Conservation (phyloP, 768 basidiomycete species). For the Gelatoporia subvermispora region DNA sequence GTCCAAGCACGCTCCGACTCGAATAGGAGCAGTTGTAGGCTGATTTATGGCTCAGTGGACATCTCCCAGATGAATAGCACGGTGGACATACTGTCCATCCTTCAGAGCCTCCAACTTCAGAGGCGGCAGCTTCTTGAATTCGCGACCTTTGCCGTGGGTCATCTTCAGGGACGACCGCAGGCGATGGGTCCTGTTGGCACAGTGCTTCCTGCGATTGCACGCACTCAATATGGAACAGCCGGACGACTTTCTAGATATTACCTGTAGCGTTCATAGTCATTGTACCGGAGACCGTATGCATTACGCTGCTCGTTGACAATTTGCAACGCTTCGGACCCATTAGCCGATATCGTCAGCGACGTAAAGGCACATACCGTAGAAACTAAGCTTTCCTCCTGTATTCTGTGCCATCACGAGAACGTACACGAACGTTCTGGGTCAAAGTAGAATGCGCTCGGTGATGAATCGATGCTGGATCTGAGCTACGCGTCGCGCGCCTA, state of each 20-base stretch:
- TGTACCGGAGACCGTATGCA: constrained; percentile 87
- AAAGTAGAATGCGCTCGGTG: neutral
- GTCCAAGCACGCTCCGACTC: constrained; percentile 93
- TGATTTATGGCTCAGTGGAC: constrained; percentile 24
- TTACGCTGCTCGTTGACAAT: constrained; percentile 85
- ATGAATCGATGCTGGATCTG: no score
- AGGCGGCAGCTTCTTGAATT: constrained; percentile 80
- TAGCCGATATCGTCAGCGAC: neutral
- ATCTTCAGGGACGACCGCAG: constrained; percentile 78
- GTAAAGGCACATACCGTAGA: constrained; percentile 32
- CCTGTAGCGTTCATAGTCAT: constrained; percentile 85
- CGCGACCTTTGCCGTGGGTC: constrained; percentile 85
- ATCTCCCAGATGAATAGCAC: neutral
- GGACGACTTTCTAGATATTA: constrained; percentile 23
- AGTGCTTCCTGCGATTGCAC: constrained; percentile 65
- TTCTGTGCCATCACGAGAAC: constrained; percentile 7
- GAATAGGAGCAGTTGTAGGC: constrained; percentile 79
- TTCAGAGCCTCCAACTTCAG: constrained; percentile 65
- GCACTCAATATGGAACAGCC: neutral
- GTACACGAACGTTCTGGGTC: constrained; percentile 2
- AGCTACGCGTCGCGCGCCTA: no score
- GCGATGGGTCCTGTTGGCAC: constrained; percentile 85
- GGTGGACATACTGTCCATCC: constrained; percentile 72
- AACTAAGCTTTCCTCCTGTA: constrained; percentile 21
- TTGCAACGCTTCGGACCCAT: constrained; percentile 57